Evolutionary conservation across 2,329 filamentous ascomycete genomes (phyloP), one percentile per base, ranked within the genome.

Genomic region (Lachnellula hyalina): DNA sequence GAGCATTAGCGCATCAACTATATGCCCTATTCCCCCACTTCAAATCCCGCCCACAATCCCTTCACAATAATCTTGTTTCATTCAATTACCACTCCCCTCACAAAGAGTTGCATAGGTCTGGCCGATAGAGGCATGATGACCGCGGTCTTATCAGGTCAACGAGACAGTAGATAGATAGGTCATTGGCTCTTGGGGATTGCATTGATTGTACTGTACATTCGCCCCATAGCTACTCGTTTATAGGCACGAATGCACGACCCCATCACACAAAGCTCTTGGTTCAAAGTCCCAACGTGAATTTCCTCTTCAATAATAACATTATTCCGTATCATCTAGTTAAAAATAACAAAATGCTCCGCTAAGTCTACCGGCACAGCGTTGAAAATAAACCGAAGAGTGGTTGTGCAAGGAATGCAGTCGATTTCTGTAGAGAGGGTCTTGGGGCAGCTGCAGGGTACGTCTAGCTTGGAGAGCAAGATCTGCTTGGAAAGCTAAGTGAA

Each of bases 381-480:
- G 28, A 32, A 32, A 32, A 2, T 3, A 32, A 32, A 11, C 9
- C 9, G 28, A 12, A 21, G 4, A 21, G 21, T 28, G 0, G 58
- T 62, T 3, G 57, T 54, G 12, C 66, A 68, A 1, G 65, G 55
- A 4, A 57, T 63, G 28, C 56, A 62, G 3, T 52, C 34, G 5
- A 60, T 66, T 4, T 47, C 47, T 2, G 62, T 66, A 15, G 65
- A 53, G 7, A 66, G 51, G 2, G 36, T 38, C 3, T 53, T 56
- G 3, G 67, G 63, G 52, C 67, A 69, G 11, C 56, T 59, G 49
- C 66, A 68, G 3, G 62, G 61, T 11, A 61, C 51, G 19, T 47
- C 49, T 36, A 68, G 54, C 2, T 53, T 52, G 7, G 49, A 50
- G 12, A 63, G 44, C 25, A 49, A 32, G 25, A 65, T 58, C n/a